Percentiles rank a stretch among this genome's conserved stretches.
phyloP scores from a whole-genome alignment of 208 protist genomes.

The Phytomonas serpens region DNA sequence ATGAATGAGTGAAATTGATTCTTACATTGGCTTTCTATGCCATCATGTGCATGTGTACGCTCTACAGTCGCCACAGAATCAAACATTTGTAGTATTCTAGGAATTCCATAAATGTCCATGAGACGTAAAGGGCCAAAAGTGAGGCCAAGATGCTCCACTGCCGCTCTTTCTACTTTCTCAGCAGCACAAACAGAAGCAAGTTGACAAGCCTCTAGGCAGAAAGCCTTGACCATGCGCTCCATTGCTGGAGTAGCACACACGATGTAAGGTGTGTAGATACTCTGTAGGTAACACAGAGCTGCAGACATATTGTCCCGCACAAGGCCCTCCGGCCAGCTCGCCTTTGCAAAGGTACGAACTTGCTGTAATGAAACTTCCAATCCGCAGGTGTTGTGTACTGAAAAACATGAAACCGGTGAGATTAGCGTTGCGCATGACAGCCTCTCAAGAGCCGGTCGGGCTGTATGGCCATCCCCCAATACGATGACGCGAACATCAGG shows the following conservation, averaged over 20 bases:
- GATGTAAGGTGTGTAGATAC: conserved; percentile 29
- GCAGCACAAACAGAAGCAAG: conserved; percentile 7
- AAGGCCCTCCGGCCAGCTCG: conserved; percentile 33
- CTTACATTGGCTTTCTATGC: background rate
- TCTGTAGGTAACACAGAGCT: conserved; percentile 45
- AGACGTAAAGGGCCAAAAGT: conserved; percentile 33
- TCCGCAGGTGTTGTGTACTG: conserved; percentile 1
- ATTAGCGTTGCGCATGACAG: conserved; percentile 44
- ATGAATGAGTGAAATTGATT: background rate
- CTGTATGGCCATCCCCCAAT: conserved; percentile 33
- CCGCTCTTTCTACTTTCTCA: conserved; percentile 34
- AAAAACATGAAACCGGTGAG: conserved; percentile 30
- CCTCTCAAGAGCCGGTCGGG: conserved; percentile 15
- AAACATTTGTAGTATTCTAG: conserved; percentile 24
- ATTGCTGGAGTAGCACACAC: conserved; percentile 25
- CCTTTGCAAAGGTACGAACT: conserved; percentile 41
- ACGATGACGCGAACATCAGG: conserved; percentile 31
- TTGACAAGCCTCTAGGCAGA: conserved; percentile 31
- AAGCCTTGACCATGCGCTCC: conserved; percentile 37
- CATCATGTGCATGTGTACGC: background rate
- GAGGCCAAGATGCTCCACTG: conserved; percentile 31
- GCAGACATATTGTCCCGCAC: conserved; percentile 39
- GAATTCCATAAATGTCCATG: conserved; percentile 40
- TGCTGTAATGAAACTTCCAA: conserved; percentile 40
- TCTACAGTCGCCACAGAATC: conserved; percentile 14